Conservation (phyloP, 148 eudicot species). For the Chenopodium quinoa region DNA sequence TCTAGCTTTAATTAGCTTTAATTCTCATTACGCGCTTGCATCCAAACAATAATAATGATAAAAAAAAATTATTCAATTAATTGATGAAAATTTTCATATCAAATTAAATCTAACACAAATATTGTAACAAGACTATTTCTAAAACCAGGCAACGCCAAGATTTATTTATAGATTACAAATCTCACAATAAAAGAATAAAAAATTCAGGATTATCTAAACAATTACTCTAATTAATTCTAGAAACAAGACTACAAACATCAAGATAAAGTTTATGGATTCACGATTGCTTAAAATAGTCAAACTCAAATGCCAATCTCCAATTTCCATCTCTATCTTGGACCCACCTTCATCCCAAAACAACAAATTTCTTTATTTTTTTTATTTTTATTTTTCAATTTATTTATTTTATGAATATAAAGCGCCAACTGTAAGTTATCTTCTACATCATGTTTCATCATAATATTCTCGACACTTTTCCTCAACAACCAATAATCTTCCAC, state of each 20-base stretch:
- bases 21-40: too few relatives aligned
- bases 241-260: background rate
- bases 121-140: too few relatives aligned
- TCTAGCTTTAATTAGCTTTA: too few relatives aligned
- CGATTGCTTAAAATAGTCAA: background rate
- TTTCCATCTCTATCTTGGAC: background rate
- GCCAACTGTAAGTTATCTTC: background rate
- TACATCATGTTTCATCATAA: background rate
- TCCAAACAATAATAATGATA: too few relatives aligned
- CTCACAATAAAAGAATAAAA: too few relatives aligned
- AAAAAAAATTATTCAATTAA: too few relatives aligned
- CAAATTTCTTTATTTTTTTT: background rate
- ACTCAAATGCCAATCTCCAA: background rate
- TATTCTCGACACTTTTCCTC: background rate
- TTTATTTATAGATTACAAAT: too few relatives aligned
- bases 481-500: background rate
- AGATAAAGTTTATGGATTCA: background rate
- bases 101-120: too few relatives aligned
- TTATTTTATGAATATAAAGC: background rate
- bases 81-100: too few relatives aligned
- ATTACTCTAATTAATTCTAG: background rate
- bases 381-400: background rate
- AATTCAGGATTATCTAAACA: too few relatives aligned
- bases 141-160: too few relatives aligned
- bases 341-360: background rate